Evolutionary conservation across 805 yeast species (phyloP).

Genomic region (Pichia insulana): DNA sequence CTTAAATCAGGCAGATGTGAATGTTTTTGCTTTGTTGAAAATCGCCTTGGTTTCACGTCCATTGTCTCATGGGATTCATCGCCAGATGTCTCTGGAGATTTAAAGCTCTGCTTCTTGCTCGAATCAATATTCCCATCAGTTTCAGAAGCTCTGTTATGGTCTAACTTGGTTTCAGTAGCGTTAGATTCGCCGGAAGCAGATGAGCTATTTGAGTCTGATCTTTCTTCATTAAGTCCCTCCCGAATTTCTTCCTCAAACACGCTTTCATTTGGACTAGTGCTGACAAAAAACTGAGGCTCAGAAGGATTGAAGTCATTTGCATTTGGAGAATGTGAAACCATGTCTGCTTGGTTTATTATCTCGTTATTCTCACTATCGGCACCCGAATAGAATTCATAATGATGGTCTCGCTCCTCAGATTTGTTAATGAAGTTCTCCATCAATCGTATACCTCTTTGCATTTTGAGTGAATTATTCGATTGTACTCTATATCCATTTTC

Average conservation of each 20-base stretch:
- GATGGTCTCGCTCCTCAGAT: constrained; percentile 83
- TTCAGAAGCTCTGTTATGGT: no score
- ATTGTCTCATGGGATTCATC: not conserved
- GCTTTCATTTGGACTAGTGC: constrained; percentile 27
- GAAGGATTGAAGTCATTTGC: constrained; percentile 70
- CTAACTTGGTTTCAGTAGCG: not conserved
- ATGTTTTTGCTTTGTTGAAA: constrained; percentile 10
- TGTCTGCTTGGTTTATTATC: constrained; percentile 15
- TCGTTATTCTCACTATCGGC: constrained; percentile 38
- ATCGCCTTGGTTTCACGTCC: not conserved
- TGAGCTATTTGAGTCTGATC: constrained; percentile 4
- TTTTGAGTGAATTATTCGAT: constrained; percentile 47
- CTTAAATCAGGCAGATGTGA: constrained; percentile 35
- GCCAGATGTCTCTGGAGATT: not conserved
- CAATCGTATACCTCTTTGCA: constrained; percentile 32
- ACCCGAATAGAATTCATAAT: constrained; percentile 84
- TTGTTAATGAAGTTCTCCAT: constrained; percentile 75
- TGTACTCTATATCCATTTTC: constrained; percentile 66
- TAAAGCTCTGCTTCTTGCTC: not conserved
- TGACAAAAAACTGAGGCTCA: constrained; percentile 83
- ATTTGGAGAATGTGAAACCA: constrained; percentile 6
- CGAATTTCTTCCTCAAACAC: constrained; percentile 14
- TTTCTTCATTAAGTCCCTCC: constrained; percentile 4
- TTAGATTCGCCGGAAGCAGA: not conserved
- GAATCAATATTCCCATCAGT: not conserved